Conservation (phyloP, 805 yeast species). For the Pichia nanzhaoensis region DNA sequence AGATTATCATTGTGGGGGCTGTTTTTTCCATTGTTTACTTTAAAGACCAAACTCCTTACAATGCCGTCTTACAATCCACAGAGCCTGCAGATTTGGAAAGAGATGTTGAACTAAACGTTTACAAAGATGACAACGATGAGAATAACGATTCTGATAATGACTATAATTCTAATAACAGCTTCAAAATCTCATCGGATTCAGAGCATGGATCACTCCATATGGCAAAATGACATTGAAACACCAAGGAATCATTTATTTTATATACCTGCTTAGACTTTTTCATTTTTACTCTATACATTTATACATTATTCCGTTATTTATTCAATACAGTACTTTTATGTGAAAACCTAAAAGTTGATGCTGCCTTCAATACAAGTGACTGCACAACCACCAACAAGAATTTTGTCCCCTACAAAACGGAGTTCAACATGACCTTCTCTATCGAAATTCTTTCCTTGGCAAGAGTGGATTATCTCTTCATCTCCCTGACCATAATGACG, state of each 20-base stretch:
- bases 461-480: not conserved
- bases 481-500: not conserved
- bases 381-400: slow-evolving; percentile 7
- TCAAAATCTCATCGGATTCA: slow-evolving; percentile 2
- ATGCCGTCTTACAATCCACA: not conserved
- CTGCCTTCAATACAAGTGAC: slow-evolving; percentile 11
- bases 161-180: not conserved
- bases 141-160: not conserved
- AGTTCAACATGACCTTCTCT: slow-evolving; percentile 6
- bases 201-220: not conserved
- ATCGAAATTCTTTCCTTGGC: not conserved
- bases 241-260: no score
- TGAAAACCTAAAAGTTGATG: no score
- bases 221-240: no score
- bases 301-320: no score
- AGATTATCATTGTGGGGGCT: slow-evolving; percentile 55
- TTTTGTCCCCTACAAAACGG: not conserved
- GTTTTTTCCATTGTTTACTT: slow-evolving; percentile 54
- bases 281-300: no score
- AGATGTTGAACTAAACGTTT: not conserved
- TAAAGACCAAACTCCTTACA: slow-evolving; percentile 26
- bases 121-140: not conserved
- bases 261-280: no score
- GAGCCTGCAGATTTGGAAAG: slow-evolving; percentile 3
- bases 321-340: no score